Base-by-base conservation (phyloP, 495 filamentous ascomycete genomes). In the Xylaria venustula region DNA sequence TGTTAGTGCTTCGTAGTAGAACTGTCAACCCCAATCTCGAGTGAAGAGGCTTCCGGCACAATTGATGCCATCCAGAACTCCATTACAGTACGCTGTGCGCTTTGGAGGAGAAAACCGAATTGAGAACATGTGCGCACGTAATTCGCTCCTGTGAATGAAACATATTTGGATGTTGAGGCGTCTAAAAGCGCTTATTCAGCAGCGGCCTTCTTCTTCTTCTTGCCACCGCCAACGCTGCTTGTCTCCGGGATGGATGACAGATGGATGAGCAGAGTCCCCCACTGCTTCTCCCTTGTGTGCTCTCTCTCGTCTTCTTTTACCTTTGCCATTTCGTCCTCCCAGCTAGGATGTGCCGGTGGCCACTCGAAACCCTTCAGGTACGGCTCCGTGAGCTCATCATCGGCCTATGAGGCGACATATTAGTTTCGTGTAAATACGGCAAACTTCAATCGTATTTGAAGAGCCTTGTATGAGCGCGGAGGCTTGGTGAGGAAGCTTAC, bases 281-380 rank as follows among this genome's bases (percentile, higher is more conserved):
- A 85, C 7, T 68, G 65, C 6, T 64, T 53, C 20, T 61, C 45
- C 32, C 48, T 41, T 28, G 41, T 54, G 41, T 54, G 58, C 2
- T 61, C 58, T 28, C 58, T 30, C 26, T 61, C 58, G 2, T 52
- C 58, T 53, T 65, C 58, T 22, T 67, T 46, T 22, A 32, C 36
- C 41, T 53, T 58, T 7, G 58, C 30, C 85, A 88, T 90, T 76
- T 93, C 90, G 64, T 94, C 89, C 72, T 90, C 88, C 75, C 93
- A 63, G 51, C 62, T 25, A 3, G 62, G 30, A 40, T 67, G 67
- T 14, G 63, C 53, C 17, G 65, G 65, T 41, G 47, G 88, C 91
- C 92, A 97, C 80, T 96, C 92, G 81, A 97, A 97, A 59, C 92
- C 92, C 62, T 87, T 87, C 62, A 96, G 85, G 81, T 91, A 87